Base-by-base conservation (phyloP, 805 yeast genomes). In the Saccharomycopsis sp. region DNA sequence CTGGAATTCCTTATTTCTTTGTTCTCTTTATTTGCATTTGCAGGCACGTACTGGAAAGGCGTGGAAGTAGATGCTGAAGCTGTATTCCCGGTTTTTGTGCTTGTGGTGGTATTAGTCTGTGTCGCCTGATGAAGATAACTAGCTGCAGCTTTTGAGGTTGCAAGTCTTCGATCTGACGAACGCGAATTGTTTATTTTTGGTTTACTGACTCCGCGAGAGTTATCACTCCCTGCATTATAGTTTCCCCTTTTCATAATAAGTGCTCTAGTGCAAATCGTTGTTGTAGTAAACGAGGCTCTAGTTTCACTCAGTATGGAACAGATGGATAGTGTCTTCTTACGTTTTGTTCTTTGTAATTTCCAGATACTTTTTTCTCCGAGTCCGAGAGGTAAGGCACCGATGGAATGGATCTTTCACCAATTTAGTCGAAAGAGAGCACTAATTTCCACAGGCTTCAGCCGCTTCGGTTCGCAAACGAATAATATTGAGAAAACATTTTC, bases 121-220 rank as follows among this genome's bases (percentile, higher is more conserved):
- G 62, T 44, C 61, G 57, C 24, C 58, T 62, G 23, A 61, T 70
- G 74, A 24, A 80, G 64, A 57, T 72, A 76, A 60, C 70, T 73
- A 0, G 77, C 74, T 1, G 84, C 79, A 50, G 79, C 75, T 24
- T 75, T 68, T 20, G 81, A 82, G 4, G 80, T 74, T 0, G 87
- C 86, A 7, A 74, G 62, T 46, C 86, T 71, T 61, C 87, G 68
- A 64, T 82, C 87, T 2, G 85, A 80, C 2, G 78, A 66, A 62
- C 76, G 76, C n/a, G 76, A 62, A 34, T 73, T 71, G 7, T 51
- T 29, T 51, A 24, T 20, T 23, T 14, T 23, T 23, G 53, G 34
- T 51, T 51, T 20, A 16, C 29, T 29, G 18, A n/a, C 29, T 18
- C 34, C 53, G 24, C 34, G 24, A 16, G 48, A 44, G 37, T 29